Conservation (phyloP, 306 rosid genomes). For the Cucurbita argyrosperma region DNA sequence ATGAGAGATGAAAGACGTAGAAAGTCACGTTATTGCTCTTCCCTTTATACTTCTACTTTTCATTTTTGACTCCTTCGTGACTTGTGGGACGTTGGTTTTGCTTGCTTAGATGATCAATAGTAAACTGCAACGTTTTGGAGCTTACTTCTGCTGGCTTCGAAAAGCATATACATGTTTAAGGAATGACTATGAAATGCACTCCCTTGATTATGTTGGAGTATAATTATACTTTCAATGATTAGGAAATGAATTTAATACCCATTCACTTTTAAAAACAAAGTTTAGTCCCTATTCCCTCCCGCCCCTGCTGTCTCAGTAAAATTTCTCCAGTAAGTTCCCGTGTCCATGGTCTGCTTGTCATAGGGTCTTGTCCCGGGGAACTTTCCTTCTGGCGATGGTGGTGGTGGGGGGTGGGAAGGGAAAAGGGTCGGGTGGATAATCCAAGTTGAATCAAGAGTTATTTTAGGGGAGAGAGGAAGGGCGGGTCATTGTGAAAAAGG, state of each 20-base stretch:
- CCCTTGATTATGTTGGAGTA: background rate
- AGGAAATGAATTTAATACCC: background rate
- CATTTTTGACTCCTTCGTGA: background rate
- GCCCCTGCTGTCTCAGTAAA: background rate
- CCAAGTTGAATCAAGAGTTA: background rate
- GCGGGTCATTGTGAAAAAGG: background rate
- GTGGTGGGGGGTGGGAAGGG: background rate
- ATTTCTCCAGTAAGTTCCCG: background rate
- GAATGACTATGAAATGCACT: background rate
- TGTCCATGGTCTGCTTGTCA: background rate
- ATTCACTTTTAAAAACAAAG: background rate
- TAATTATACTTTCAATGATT: background rate
- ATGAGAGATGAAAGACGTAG: background rate
- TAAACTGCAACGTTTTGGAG: background rate
- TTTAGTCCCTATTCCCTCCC: background rate
- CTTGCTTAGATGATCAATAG: background rate
- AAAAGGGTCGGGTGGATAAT: background rate
- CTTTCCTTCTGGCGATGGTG: background rate
- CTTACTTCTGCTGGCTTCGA: background rate
- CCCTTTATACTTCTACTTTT: background rate
- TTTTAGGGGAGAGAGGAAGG: background rate
- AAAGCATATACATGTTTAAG: background rate
- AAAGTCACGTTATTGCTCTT: background rate
- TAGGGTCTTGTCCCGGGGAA: background rate
- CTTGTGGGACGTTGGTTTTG: background rate